Conservation (phyloP, 2,329 filamentous ascomycete species). For the Albifimbria verrucaria region DNA sequence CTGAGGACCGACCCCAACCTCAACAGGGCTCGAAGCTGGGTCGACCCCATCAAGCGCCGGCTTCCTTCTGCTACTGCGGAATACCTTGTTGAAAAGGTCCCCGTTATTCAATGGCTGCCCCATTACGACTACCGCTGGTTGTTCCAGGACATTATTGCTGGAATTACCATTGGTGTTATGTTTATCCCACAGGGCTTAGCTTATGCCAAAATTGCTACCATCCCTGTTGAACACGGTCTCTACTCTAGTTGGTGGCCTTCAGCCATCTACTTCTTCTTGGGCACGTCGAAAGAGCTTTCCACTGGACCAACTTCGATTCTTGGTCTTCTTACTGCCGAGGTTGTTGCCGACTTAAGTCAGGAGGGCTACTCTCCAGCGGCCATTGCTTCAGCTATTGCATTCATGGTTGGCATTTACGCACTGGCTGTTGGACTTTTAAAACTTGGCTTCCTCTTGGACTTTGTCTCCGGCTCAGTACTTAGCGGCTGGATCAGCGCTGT, state of each 20-base stretch:
- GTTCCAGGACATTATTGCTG: constrained; percentile 58
- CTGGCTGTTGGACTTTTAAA: constrained; percentile 58
- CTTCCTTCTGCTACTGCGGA: constrained; percentile 50
- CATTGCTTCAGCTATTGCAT: constrained; percentile 58
- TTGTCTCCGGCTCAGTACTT: constrained; percentile 62
- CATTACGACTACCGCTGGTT: constrained; percentile 60
- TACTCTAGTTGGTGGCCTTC: constrained; percentile 59
- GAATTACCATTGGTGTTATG: constrained; percentile 57
- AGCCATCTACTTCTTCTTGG: constrained; percentile 56
- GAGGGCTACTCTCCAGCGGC: constrained; percentile 50
- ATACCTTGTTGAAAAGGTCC: constrained; percentile 59
- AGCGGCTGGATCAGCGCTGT: constrained; percentile 65
- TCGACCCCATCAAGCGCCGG: constrained; percentile 11
- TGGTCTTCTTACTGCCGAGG: constrained; percentile 60
- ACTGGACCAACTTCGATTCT: constrained; percentile 63
- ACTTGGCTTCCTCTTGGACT: constrained; percentile 63
- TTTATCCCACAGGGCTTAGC: constrained; percentile 61
- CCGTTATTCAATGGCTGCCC: constrained; percentile 61
- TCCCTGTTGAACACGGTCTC: constrained; percentile 58
- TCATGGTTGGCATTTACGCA: constrained; percentile 61
- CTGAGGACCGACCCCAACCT: constrained; percentile 23
- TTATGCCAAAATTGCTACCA: constrained; percentile 60
- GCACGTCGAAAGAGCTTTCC: constrained; percentile 61
- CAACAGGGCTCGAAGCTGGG: constrained; percentile 20
- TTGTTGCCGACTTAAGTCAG: constrained; percentile 47